Evolutionary conservation across 768 basidiomycete species (phyloP).

Genomic region (Leccinum olivaceopallidum): DNA sequence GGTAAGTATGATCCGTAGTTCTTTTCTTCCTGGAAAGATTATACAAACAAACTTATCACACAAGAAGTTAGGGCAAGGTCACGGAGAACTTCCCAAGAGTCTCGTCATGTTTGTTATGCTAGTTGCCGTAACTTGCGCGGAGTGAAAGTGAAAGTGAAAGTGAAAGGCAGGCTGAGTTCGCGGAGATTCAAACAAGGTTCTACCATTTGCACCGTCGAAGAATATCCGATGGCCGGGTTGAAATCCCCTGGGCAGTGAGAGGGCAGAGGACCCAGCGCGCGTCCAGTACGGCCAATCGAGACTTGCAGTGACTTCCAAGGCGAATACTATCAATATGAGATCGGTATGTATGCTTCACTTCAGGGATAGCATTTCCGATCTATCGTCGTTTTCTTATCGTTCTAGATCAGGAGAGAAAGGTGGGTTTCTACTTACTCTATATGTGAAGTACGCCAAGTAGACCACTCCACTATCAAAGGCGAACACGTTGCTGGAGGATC

Average conservation of each 20-base stretch:
- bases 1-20: background rate
- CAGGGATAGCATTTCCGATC: constrained; percentile 1
- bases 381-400: background rate
- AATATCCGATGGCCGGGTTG: constrained; percentile 1
- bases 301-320: constrained; percentile 62
- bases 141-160: background rate
- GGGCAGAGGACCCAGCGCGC: constrained; percentile 41
- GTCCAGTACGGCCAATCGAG: constrained; percentile 55
- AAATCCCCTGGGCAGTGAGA: constrained; percentile 48
- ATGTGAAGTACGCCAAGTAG: background rate
- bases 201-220: background rate
- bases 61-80: background rate
- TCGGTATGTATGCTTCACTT: constrained; percentile 3
- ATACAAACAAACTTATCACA: background rate
- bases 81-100: background rate
- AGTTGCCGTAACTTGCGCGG: constrained; percentile 16
- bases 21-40: background rate
- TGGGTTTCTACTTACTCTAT: constrained; percentile 31
- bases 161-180: constrained; percentile 7
- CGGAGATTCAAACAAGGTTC: constrained; percentile 25
- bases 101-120: background rate
- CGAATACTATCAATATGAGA: constrained; percentile 16
- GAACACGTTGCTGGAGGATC: constrained; percentile 70
- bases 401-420: constrained; percentile 56
- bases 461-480: constrained; percentile 41